phyloP scores from a whole-genome alignment of 2,329 filamentous ascomycete genomes.

The Calonectria naviculata region DNA sequence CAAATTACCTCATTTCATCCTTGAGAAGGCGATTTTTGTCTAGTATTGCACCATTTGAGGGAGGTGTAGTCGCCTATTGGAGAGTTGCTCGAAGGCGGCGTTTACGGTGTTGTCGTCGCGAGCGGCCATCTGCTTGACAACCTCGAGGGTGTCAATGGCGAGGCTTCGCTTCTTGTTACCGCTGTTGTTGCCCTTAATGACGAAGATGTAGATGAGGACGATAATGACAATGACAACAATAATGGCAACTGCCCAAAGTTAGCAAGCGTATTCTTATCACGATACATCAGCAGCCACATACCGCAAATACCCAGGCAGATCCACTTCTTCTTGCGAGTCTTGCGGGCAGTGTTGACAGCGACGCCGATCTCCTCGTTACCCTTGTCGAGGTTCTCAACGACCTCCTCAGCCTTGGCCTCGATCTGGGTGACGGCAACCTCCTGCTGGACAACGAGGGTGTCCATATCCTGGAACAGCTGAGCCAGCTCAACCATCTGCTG shows the following conservation, averaged over 20 bases:
- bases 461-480: slow-evolving; percentile 90
- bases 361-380: slow-evolving; percentile 85
- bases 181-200: slow-evolving; percentile 48
- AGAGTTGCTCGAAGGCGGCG: slow-evolving; percentile 28
- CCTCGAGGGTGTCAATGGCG: slow-evolving; percentile 31
- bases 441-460: slow-evolving; percentile 87
- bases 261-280: slow-evolving; percentile 28
- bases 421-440: slow-evolving; percentile 84
- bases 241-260: slow-evolving; percentile 57
- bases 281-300: slow-evolving; percentile 47
- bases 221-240: slow-evolving; percentile 63
- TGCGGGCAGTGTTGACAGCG: slow-evolving; percentile 85
- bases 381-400: slow-evolving; percentile 84
- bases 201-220: slow-evolving; percentile 61
- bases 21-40: neutral
- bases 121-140: slow-evolving; percentile 35
- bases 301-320: slow-evolving; percentile 84
- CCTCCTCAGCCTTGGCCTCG: slow-evolving; percentile 87
- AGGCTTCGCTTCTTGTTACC: slow-evolving; percentile 47
- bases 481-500: slow-evolving; percentile 88
- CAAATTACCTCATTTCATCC: neutral
- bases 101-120: slow-evolving; percentile 24
- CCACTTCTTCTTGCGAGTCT: slow-evolving; percentile 95
- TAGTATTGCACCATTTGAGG: slow-evolving; percentile 38
- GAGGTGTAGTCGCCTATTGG: slow-evolving; percentile 35